A percentile compares a stretch with the other conserved stretches of the same genome.
Evolutionary conservation across 2,329 filamentous ascomycete genomes (phyloP).

Genomic region (Whalleya microplaca): DNA sequence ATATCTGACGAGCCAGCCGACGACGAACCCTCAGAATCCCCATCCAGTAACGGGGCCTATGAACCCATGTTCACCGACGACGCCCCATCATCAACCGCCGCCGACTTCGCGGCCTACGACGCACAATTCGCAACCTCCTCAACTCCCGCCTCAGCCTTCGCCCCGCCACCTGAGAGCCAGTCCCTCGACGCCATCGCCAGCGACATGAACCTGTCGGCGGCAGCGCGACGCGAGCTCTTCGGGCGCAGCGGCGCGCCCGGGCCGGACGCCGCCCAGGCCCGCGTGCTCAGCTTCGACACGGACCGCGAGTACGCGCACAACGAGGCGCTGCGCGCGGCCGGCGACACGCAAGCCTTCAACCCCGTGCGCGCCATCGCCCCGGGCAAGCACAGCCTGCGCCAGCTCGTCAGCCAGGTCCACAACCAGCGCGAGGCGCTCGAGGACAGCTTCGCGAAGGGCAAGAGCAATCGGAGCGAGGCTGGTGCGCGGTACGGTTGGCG

Average conservation of each 20-base stretch:
- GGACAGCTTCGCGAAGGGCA: slow-evolving; percentile 85
- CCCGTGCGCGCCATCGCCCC: slow-evolving; percentile 82
- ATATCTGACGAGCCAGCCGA: slow-evolving; percentile 50
- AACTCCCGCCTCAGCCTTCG: slow-evolving; percentile 28
- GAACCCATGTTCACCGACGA: slow-evolving; percentile 52
- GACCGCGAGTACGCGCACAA: slow-evolving; percentile 87
- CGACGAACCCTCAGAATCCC: slow-evolving; percentile 26
- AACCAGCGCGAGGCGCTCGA: slow-evolving; percentile 86
- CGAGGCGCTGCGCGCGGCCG: slow-evolving; percentile 71
- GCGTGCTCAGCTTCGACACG: slow-evolving; percentile 85
- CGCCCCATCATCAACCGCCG: slow-evolving; percentile 25
- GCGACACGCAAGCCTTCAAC: slow-evolving; percentile 75
- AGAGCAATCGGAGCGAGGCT: slow-evolving; percentile 79
- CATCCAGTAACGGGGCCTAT: slow-evolving; percentile 44
- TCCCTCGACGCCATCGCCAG: slow-evolving; percentile 73
- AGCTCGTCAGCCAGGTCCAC: slow-evolving; percentile 81
- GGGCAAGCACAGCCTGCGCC: slow-evolving; percentile 86
- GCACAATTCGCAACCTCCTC: slow-evolving; percentile 37
- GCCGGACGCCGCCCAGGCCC: slow-evolving; percentile 53
- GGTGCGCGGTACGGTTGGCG: slow-evolving; percentile 83
- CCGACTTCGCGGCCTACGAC: slow-evolving; percentile 41
- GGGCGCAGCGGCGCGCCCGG: slow-evolving; percentile 62
- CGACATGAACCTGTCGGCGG: slow-evolving; percentile 77
- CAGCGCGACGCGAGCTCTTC: slow-evolving; percentile 82
- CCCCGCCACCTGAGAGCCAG: slow-evolving; percentile 33